A percentile compares a stretch with the other conserved stretches of the same genome.
These are phyloP conservation scores for Botrytis fabae DNA, from an alignment of 2,329 filamentous ascomycete genomes.

Conservation along the genomic window DNA sequence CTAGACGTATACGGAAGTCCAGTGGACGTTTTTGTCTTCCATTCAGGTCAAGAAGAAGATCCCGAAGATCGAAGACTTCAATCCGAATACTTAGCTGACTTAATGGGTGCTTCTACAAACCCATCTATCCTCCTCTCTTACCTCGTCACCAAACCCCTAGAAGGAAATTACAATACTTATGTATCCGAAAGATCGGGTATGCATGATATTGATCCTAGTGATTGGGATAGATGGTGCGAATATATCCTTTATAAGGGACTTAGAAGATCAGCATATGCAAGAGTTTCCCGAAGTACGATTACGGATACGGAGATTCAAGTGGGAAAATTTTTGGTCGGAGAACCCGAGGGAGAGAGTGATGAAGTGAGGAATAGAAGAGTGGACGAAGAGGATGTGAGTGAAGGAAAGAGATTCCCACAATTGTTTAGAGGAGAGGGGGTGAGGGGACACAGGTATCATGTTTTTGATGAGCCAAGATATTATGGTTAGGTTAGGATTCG, in stretches of 20 bases:
- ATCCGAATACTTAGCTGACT: conserved; percentile 76
- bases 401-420: conserved; percentile 78
- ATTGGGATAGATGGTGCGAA: conserved; percentile 99
- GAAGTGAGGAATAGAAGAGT: conserved; percentile 60
- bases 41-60: conserved; percentile 97
- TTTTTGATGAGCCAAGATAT: conserved; percentile 89
- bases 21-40: conserved; percentile 96
- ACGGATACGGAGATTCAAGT: conserved; percentile 97
- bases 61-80: conserved; percentile 87
- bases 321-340: conserved; percentile 87
- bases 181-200: conserved; percentile 85
- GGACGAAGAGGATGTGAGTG: conserved; percentile 71
- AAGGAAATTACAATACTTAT: conserved; percentile 97
- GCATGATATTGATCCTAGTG: conserved; percentile 87
- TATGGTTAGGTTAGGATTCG: conserved; percentile 41
- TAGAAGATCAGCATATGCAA: conserved; percentile 82
- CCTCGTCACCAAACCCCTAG: conserved; percentile 82
- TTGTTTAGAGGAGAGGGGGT: conserved; percentile 85
- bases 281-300: conserved; percentile 85
- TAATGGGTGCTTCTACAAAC: conserved; percentile 81
- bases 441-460: conserved; percentile 87
- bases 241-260: conserved; percentile 95
- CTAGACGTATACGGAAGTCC: conserved; percentile 87
- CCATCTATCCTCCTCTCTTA: conserved; percentile 88
- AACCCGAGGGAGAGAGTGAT: conserved; percentile 59